phyloP scores from a whole-genome alignment of 1,284 basidiomycete genomes.

The Phellinidium pouzarii region DNA sequence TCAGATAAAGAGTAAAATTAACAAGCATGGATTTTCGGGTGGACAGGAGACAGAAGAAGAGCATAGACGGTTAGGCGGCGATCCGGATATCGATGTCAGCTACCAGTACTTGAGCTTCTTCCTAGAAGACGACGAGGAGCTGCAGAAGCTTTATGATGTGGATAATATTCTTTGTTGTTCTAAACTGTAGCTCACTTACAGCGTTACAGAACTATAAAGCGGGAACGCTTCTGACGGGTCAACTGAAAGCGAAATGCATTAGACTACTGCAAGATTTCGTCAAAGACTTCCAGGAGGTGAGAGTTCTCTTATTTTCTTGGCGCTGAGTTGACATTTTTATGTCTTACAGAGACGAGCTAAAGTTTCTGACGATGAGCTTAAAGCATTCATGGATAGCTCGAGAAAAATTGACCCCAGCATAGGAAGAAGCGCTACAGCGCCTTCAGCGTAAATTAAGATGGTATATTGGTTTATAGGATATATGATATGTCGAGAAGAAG shows the following conservation, averaged over 20 bases:
- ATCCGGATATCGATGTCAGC: conserved; percentile 93
- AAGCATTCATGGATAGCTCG: conserved; percentile 77
- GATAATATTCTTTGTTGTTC: conserved; percentile 24
- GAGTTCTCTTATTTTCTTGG: conserved; percentile 20
- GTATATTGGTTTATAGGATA: background rate
- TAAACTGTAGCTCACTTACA: background rate
- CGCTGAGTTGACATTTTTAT: background rate
- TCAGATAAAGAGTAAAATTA: conserved; percentile 98
- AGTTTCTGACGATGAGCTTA: conserved; percentile 75
- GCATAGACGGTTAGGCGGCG: conserved; percentile 82
- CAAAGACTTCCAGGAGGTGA: conserved; percentile 83
- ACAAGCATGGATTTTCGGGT: conserved; percentile 86
- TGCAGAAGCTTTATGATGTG: conserved; percentile 73
- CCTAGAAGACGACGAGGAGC: conserved; percentile 88
- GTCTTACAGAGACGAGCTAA: conserved; percentile 63
- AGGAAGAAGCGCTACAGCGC: conserved; percentile 3
- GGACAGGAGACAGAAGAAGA: conserved; percentile 92
- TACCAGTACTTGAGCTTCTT: conserved; percentile 99
- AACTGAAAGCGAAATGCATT: conserved; percentile 91
- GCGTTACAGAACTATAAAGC: conserved; percentile 77
- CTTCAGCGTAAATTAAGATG: background rate
- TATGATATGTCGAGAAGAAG: background rate
- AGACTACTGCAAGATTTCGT: conserved; percentile 81
- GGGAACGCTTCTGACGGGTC: conserved; percentile 83
- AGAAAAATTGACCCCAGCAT: conserved; percentile 60